phyloP scores from a whole-genome alignment of 306 rosid species.

The Spatholobus suberectus region DNA sequence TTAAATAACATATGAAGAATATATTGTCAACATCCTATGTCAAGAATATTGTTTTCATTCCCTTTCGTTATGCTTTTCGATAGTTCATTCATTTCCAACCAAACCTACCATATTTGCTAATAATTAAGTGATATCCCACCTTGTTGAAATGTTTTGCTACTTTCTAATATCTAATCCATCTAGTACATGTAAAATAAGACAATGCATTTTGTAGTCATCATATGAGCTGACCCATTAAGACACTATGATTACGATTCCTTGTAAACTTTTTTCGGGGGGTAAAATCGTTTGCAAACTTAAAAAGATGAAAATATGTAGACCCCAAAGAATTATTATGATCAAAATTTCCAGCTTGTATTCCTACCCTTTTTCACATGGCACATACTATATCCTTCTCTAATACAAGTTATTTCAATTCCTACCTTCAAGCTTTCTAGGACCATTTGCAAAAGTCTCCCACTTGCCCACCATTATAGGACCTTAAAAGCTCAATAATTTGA shows the following conservation, averaged over 20 bases:
- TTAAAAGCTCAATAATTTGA: slow-evolving; percentile 30
- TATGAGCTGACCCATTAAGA: slow-evolving; percentile 23
- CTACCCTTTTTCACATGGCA: background rate
- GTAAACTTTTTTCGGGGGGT: background rate
- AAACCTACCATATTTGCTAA: background rate
- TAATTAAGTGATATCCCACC: background rate
- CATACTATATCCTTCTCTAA: background rate
- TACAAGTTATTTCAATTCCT: slow-evolving; percentile 28
- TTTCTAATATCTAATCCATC: background rate
- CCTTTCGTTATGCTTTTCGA: background rate
- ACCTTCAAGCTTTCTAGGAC: slow-evolving; percentile 32
- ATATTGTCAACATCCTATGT: background rate
- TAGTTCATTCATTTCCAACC: slow-evolving; percentile 6
- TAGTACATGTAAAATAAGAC: background rate
- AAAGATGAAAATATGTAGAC: slow-evolving; percentile 29
- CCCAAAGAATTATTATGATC: slow-evolving; percentile 34
- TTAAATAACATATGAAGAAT: background rate
- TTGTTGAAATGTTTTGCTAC: background rate
- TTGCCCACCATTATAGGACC: slow-evolving; percentile 43
- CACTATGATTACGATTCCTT: background rate
- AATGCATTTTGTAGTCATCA: slow-evolving; percentile 26
- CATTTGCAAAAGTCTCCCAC: slow-evolving; percentile 27
- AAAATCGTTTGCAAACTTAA: background rate
- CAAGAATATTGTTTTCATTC: background rate
- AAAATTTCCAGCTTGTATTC: slow-evolving; percentile 34